Percentiles rank a stretch among this genome's conserved stretches.
Evolutionary conservation across 106 monocot species (phyloP).

Genomic region (Gastrodia elata): DNA sequence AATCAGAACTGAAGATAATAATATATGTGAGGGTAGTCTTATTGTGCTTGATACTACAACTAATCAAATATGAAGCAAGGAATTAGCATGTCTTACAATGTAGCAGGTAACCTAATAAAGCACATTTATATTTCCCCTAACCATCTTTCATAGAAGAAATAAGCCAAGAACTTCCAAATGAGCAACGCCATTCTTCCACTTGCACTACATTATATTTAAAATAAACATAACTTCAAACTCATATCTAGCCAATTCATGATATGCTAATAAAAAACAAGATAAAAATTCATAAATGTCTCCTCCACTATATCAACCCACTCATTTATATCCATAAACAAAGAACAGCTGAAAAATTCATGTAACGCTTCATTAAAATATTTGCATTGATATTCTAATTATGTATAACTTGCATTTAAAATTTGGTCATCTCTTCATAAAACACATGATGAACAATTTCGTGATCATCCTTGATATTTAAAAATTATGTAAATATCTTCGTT

Average conservation of each 20-base stretch:
- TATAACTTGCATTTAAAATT: too few relatives aligned
- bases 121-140: background rate
- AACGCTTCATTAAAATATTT: too few relatives aligned
- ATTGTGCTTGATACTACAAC: background rate
- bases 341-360: too few relatives aligned
- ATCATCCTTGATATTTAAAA: background rate
- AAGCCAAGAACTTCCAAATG: background rate
- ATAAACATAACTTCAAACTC: background rate
- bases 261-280: too few relatives aligned
- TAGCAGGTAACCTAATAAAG: background rate
- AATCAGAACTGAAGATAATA: background rate
- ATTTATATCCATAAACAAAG: too few relatives aligned
- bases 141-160: background rate
- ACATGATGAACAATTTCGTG: too few relatives aligned
- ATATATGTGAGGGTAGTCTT: background rate
- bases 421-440: too few relatives aligned
- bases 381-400: too few relatives aligned
- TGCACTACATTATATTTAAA: background rate
- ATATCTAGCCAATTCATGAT: background rate
- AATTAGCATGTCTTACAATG: background rate
- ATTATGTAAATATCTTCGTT: background rate
- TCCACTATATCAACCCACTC: too few relatives aligned
- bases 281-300: too few relatives aligned
- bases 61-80: background rate
- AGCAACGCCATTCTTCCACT: background rate